Evolutionary conservation across 2,329 filamentous ascomycete genomes (phyloP), one percentile per base, ranked within the genome.

Genomic region (Fusarium phyllophilum): DNA sequence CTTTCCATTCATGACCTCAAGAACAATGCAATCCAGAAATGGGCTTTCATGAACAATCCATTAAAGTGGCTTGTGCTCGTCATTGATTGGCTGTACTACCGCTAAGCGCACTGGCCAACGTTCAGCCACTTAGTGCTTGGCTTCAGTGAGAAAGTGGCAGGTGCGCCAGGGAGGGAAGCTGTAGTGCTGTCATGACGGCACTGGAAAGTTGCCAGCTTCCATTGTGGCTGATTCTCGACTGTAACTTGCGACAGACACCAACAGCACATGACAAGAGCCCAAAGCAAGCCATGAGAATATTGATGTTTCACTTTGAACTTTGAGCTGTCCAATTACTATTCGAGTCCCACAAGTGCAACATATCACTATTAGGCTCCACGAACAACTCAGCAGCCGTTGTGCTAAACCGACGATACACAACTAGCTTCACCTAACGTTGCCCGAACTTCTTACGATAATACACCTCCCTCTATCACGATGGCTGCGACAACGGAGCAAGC

Each of bases 401-500:
- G 33, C 46, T 49, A 44, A 42, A 46, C 24, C 42, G 33, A 60
- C 66, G 22, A 67, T 41, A 56, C 63, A 60, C 70, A 34, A 29
- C 49, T 72, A 72, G 69, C 72, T 69, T 72, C 59, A 74, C 54
- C 12, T 20, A 9, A n/a, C 31, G 18, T 52, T 54, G 26, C 36
- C 49, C 34, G 26, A 33, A 20, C 22, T 54, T 22, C 29, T 29
- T 24, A 49, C 59, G 34, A 66, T 34, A 55, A 61, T 26, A 39
- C 18, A 41, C 34, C 6, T 22, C 14, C 42, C 20, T 34, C 26
- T 20, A 15, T 13, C 62, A 65, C 61, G 75, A 82, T 85, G 82
- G 76, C 81, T 63, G 55, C 79, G 20, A 62, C 76, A 13, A 70
- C 78, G 24, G 80, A 79, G 7, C 33, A 65, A 29, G 34, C 65